Conservation (phyloP, 345 rosid species). For the Chamaenerion angustifolium region DNA sequence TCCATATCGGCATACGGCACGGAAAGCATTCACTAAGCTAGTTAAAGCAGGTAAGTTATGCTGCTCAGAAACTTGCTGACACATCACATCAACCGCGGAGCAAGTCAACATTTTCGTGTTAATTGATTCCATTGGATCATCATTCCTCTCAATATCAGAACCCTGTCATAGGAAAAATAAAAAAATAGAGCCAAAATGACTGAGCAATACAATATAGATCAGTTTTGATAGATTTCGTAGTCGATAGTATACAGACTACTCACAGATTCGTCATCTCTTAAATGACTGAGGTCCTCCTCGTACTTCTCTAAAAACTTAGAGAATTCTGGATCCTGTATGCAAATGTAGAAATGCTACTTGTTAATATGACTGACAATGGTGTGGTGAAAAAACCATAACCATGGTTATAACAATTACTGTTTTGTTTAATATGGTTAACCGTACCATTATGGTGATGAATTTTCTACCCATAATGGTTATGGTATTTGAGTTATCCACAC, state of each 20-base stretch:
- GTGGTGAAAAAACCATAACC: no score
- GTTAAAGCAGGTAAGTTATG: constrained; percentile 43
- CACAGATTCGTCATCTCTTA: constrained; percentile 37
- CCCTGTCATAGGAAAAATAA: constrained; percentile 16
- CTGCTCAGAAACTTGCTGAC: constrained; percentile 37
- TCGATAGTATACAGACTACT: constrained; percentile 13
- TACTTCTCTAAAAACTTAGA: constrained; percentile 39
- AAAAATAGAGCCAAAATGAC: neutral
- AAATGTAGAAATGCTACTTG: no score
- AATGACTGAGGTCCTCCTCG: constrained; percentile 16
- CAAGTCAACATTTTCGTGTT: constrained; percentile 25
- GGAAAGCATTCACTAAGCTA: constrained; percentile 56
- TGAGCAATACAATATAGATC: neutral
- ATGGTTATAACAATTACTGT: no score
- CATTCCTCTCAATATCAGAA: constrained; percentile 29
- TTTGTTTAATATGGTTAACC: no score
- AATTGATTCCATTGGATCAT: constrained; percentile 18
- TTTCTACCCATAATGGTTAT: no score
- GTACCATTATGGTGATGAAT: no score
- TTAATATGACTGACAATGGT: no score
- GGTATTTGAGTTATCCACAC: no score
- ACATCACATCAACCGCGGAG: constrained; percentile 32
- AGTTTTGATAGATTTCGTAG: neutral
- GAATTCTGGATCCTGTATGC: constrained; percentile 40
- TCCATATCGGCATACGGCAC: constrained; percentile 69